Percentiles rank a stretch among this genome's conserved stretches.
These are phyloP conservation scores for Emergomyces pasteurianus DNA, from an alignment of 2,329 filamentous ascomycete species.

Conservation along the genomic window DNA sequence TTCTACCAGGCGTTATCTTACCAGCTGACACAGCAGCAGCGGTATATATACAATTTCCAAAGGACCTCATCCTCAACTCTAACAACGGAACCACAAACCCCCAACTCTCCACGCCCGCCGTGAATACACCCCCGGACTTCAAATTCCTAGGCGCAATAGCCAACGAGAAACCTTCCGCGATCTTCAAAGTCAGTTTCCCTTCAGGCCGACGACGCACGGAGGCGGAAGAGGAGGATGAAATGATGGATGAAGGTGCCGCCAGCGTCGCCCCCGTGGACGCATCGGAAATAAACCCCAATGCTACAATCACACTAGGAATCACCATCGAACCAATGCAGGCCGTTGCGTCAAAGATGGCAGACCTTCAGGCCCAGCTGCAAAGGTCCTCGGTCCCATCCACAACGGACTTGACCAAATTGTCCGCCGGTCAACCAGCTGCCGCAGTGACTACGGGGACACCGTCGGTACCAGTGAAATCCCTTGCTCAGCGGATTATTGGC, in stretches of 20 bases:
- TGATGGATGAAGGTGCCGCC: conserved; percentile 37
- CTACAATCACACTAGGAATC: conserved; percentile 64
- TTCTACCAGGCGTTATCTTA: conserved; percentile 65
- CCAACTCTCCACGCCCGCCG: conserved; percentile 17
- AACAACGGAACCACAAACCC: conserved; percentile 23
- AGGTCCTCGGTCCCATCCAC: conserved; percentile 5
- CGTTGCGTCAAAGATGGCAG: conserved; percentile 58
- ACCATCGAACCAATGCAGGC: conserved; percentile 63
- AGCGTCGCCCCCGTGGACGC: conserved; percentile 12
- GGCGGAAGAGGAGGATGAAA: conserved; percentile 28
- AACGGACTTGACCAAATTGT: conserved; percentile 3
- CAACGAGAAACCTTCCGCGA: conserved; percentile 78
- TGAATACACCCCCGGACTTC: conserved; percentile 42
- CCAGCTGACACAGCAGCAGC: conserved; percentile 70
- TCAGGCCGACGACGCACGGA: conserved; percentile 14
- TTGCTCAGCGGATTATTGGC: conserved; percentile 88
- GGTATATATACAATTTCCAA: conserved; percentile 71
- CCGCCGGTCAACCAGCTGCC: conserved; percentile 10
- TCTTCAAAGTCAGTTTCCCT: conserved; percentile 59
- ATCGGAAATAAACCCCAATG: conserved; percentile 18
- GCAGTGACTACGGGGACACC: conserved; percentile 11
- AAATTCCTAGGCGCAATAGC: conserved; percentile 81
- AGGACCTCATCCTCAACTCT: conserved; percentile 24
- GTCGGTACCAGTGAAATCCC: conserved; percentile 54
- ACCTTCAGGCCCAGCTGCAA: conserved; percentile 30